Evolutionary conservation across 2,329 filamentous ascomycete genomes (phyloP).

Genomic region (Biscogniauxia sp.): DNA sequence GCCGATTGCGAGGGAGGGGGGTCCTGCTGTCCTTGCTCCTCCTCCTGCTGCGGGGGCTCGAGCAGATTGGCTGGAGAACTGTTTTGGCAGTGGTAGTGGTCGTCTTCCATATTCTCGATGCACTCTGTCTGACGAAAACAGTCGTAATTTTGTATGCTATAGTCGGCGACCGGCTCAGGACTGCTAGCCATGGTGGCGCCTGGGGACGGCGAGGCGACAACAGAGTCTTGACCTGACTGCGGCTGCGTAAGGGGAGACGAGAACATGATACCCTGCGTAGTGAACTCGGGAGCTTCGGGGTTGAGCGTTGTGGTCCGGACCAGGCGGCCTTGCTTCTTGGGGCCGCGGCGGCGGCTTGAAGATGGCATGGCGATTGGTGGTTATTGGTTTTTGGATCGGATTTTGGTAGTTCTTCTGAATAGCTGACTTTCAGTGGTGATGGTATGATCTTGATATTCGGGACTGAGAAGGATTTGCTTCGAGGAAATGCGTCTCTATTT

Average conservation of each 20-base stretch:
- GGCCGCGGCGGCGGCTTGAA: no score
- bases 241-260: background rate
- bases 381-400: no score
- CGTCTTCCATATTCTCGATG: background rate
- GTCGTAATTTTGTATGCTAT: background rate
- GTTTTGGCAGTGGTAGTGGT: no score
- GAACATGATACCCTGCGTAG: background rate
- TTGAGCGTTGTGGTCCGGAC: background rate
- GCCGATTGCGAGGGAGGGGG: no score
- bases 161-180: background rate
- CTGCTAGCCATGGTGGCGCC: background rate
- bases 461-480: background rate
- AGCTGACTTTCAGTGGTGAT: no score
- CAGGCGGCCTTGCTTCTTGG: background rate
- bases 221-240: background rate
- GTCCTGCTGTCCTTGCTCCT: no score
- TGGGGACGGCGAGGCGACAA: background rate
- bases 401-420: no score
- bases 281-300: background rate
- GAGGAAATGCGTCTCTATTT: background rate
- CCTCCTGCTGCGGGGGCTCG: no score
- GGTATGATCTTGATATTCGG: no score
- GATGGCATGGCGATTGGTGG: background rate
- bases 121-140: background rate
- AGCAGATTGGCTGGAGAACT: no score